phyloP scores from a whole-genome alignment of 1,284 basidiomycete species.

The Earliella scabrosa region DNA sequence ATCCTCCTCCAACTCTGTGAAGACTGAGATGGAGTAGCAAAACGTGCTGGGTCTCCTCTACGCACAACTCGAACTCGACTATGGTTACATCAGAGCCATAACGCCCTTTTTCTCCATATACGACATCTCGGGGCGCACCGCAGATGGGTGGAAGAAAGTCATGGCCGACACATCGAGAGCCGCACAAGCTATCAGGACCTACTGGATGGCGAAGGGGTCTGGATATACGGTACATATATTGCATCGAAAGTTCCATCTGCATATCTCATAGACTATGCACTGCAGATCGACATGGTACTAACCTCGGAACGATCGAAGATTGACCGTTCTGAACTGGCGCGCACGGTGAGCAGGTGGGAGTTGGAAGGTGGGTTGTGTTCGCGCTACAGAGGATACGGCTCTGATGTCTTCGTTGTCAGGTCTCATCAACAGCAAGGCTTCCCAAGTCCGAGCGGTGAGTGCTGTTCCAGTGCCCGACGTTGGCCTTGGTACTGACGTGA shows the following conservation, averaged over 20 bases:
- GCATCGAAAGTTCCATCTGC: no score
- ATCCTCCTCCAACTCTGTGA: not conserved
- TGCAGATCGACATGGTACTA: conserved; percentile 43
- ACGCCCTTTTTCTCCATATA: conserved; percentile 52
- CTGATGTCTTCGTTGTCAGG: conserved; percentile 30
- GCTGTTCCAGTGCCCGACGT: no score
- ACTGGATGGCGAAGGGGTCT: conserved; percentile 38
- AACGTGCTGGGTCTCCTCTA: conserved; percentile 51
- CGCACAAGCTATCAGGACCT: conserved; percentile 40
- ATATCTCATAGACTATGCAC: no score
- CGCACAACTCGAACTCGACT: conserved; percentile 54
- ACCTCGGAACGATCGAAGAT: conserved; percentile 35
- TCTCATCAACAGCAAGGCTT: conserved; percentile 40
- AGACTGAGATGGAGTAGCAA: conserved; percentile 32
- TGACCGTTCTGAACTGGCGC: conserved; percentile 41
- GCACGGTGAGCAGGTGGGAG: conserved; percentile 45
- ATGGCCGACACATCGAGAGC: conserved; percentile 37
- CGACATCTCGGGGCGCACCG: conserved; percentile 38
- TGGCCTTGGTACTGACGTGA: no score
- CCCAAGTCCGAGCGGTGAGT: conserved; percentile 47
- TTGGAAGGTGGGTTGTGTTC: conserved; percentile 32
- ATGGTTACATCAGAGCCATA: conserved; percentile 46
- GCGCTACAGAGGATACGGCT: no score
- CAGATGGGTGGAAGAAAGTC: conserved; percentile 37
- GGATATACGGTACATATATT: conserved; percentile 33